Percentiles rank a stretch among this genome's conserved stretches.
These are phyloP conservation scores for Auriscalpium orientale DNA, from an alignment of 768 basidiomycete species.

Conservation along the genomic window DNA sequence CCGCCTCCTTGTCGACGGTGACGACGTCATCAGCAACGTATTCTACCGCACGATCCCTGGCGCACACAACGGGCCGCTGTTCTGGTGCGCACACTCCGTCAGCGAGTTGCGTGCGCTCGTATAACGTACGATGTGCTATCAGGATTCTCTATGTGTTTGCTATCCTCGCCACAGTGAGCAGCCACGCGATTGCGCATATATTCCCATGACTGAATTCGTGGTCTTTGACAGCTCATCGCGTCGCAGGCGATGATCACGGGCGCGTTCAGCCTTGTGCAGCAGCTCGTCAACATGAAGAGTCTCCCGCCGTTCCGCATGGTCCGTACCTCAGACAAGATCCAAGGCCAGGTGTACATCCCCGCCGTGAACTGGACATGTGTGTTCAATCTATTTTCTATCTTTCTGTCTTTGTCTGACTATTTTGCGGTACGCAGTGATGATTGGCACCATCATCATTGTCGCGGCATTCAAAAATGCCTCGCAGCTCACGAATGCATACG, in stretches of 20 bases:
- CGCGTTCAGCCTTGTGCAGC: constrained; percentile 54
- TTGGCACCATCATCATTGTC: constrained; percentile 45
- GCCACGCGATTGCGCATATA: neutral
- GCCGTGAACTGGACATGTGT: constrained; percentile 47
- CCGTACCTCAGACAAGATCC: constrained; percentile 51
- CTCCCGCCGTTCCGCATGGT: constrained; percentile 51
- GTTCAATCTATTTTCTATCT: constrained; percentile 8
- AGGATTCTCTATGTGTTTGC: constrained; percentile 61
- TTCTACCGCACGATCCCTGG: constrained; percentile 67
- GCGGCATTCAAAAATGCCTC: constrained; percentile 46
- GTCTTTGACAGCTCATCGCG: constrained; percentile 40
- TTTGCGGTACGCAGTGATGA: constrained; percentile 30
- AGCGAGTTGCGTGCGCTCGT: neutral
- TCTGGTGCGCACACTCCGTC: constrained; percentile 36
- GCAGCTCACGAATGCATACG: constrained; percentile 51
- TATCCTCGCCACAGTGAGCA: constrained; percentile 51
- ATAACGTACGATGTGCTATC: neutral
- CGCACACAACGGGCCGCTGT: constrained; percentile 40
- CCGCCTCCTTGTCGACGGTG: constrained; percentile 44
- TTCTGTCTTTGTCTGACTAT: neutral
- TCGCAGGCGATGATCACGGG: constrained; percentile 68
- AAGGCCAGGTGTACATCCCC: constrained; percentile 64
- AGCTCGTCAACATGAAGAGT: constrained; percentile 54
- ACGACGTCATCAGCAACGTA: constrained; percentile 41
- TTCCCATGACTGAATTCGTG: too few species aligned